Base-by-base conservation (phyloP, 176 grass and related monocot species). In the Aechmea fasciata region DNA sequence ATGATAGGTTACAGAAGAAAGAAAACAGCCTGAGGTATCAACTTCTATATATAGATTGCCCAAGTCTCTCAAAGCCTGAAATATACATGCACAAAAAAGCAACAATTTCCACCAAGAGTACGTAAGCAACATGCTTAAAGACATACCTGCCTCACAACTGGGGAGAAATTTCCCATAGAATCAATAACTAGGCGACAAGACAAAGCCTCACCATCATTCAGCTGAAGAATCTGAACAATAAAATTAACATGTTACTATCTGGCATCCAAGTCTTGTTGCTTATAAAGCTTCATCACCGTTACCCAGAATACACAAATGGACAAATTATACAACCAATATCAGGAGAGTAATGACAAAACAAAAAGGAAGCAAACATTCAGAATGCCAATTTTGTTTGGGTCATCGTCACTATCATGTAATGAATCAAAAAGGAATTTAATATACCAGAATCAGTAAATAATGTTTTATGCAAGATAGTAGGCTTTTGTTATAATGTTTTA, bases 91-190 rank as follows among this genome's bases (percentile, higher is more conserved):
- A 55, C 54, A 73, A 19, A 48, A 66, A 26, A 52, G 50, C 2
- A 26, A 22, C 41, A 28, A 41, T 11, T 7, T 41, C 33, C 33
- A 41, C 33, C 33, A 41, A 33, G 11, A 52, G 13, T 14, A 51
- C 13, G 11, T 8, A 26, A 25, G 50, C 17, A 70, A 50, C 1
- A 9, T 52, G 18, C 33, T 41, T 13, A 70, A 22, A 64, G 3
- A 68, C 69, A 70, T 88, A 96, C 92, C 83, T 97, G 89, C 61
- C 79, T 81, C 53, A 97, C 86, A 14, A 97, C 80, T 66, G 93
- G 93, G 17, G 93, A 97, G 83, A 97, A 97, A 74, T 97, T 97
- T 11, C 93, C 93, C 93, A 97, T 97, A 71, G 85, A 85, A 75
- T 97, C 93, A 49, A 97, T 1, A 77, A 92, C 74, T 25, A 97